Evolutionary conservation across 2,329 filamentous ascomycete species (phyloP).

Genomic region (Penicillium sp.): DNA sequence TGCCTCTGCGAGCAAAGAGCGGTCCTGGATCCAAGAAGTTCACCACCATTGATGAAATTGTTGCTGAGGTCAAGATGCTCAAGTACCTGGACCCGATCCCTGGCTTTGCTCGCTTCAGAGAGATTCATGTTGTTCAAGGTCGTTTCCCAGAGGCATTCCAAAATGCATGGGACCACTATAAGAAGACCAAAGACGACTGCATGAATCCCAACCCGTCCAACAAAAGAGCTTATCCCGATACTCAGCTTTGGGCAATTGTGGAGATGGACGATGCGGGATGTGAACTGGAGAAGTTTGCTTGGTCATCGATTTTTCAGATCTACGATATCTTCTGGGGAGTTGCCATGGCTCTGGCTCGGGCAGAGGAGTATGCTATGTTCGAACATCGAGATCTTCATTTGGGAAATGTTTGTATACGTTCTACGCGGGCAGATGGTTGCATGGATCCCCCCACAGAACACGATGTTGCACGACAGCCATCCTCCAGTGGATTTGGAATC

Average conservation of each 20-base stretch:
- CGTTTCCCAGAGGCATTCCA: conserved; percentile 54
- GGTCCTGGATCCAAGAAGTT: conserved; percentile 45
- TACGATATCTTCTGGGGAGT: conserved; percentile 69
- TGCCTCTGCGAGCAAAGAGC: conserved; percentile 45
- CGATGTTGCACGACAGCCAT: conserved; percentile 31
- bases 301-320: conserved; percentile 48
- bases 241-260: conserved; percentile 63
- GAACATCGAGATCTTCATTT: conserved; percentile 68
- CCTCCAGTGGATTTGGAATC: conserved; percentile 49
- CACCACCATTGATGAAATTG: conserved; percentile 51
- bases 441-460: conserved; percentile 37
- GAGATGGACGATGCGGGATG: conserved; percentile 67
- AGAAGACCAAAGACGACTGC: conserved; percentile 45
- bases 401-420: conserved; percentile 63
- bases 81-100: conserved; percentile 60
- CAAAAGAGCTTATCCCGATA: conserved; percentile 53
- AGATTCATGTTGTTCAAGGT: conserved; percentile 59
- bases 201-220: conserved; percentile 58
- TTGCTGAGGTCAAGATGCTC: conserved; percentile 53
- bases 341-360: conserved; percentile 60
- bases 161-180: conserved; percentile 45
- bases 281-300: conserved; percentile 53
- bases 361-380: conserved; percentile 60
- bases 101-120: conserved; percentile 63
- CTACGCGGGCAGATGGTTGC: conserved; percentile 31